phyloP scores from a whole-genome alignment of 2,329 filamentous ascomycete genomes.

The Neopestalotiopsis sp. region DNA sequence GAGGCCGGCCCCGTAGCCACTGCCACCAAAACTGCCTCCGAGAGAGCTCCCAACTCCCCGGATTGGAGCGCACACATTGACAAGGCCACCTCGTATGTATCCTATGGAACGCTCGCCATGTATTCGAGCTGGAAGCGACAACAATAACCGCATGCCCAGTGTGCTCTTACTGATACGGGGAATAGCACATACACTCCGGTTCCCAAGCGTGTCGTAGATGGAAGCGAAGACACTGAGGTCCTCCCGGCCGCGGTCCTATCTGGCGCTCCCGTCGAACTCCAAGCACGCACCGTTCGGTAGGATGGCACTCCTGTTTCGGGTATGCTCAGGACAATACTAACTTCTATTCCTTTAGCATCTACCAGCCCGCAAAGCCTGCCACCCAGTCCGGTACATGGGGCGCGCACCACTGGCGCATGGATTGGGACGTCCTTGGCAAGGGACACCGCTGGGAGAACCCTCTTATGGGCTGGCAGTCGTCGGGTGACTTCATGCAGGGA shows the following conservation, averaged over 20 bases:
- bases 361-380: constrained; percentile 88
- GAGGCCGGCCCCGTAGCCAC: constrained; percentile 38
- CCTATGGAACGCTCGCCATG: too few species aligned
- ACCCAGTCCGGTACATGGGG: constrained; percentile 94
- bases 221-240: constrained; percentile 78
- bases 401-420: constrained; percentile 90
- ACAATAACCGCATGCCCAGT: too few species aligned
- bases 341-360: constrained; percentile 69
- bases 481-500: constrained; percentile 92
- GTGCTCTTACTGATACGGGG: not conserved
- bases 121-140: constrained; percentile 12
- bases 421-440: constrained; percentile 93
- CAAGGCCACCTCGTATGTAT: constrained; percentile 85
- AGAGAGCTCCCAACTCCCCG: constrained; percentile 67
- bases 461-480: constrained; percentile 98
- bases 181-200: constrained; percentile 86
- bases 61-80: constrained; percentile 84
- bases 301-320: constrained; percentile 27
- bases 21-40: constrained; percentile 35
- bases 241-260: constrained; percentile 87
- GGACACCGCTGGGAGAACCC: constrained; percentile 98
- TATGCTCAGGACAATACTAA: constrained; percentile 18
- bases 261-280: constrained; percentile 90
- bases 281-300: constrained; percentile 92
- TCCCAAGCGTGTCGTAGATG: constrained; percentile 87